Base-by-base conservation (phyloP, 495 filamentous ascomycete genomes). In the Pseudevernia furfuracea region DNA sequence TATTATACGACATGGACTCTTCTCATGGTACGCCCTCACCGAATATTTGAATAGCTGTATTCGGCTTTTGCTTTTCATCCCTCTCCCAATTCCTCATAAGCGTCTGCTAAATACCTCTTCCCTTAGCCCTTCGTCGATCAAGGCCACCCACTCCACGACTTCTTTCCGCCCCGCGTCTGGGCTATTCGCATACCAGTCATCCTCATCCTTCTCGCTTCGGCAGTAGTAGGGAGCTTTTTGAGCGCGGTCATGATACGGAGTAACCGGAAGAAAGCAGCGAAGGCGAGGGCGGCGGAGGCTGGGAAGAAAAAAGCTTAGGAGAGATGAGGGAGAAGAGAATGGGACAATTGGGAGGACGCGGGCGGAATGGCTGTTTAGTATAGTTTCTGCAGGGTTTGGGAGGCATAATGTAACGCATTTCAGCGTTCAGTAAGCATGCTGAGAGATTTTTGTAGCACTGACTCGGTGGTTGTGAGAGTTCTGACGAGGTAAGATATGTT, bases 1-100 rank as follows among this genome's bases (percentile, higher is more conserved):
- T 99, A 99, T 83, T 99, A 99, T 78, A 95, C 92, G 23, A 84
- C 96, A 71, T 99, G 94, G 94, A 97, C 94, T 6, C 80, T 99
- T 62, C 82, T 97, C 61, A 97, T 99, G 89, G 94, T 96, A 83
- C 65, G 71, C 52, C 52, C 30, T 8, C n/a, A 17, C 3, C 5
- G 17, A 55, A 3, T 0, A 2, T 7, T 4, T 1, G 5, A 53
- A 17, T 17, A 10, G 25, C 52, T n/a, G 34, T 69, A 65, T 11
- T 62, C 21, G 21, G 14, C 30, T 23, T 19, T 58, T 21, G n/a
- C 48, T 25, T 60, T 34, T 56, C 63, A 62, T 37, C 41, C 58
- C 41, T 41, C 15, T 12, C 46, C 38, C 37, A 2, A n/a, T 46
- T 21, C 19, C 56, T n/a, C 30, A 23, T 15, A 19, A 58, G 57